Evolutionary conservation across 176 grass and related monocot genomes (phyloP).

Genomic region (Tillandsia fasciculata): DNA sequence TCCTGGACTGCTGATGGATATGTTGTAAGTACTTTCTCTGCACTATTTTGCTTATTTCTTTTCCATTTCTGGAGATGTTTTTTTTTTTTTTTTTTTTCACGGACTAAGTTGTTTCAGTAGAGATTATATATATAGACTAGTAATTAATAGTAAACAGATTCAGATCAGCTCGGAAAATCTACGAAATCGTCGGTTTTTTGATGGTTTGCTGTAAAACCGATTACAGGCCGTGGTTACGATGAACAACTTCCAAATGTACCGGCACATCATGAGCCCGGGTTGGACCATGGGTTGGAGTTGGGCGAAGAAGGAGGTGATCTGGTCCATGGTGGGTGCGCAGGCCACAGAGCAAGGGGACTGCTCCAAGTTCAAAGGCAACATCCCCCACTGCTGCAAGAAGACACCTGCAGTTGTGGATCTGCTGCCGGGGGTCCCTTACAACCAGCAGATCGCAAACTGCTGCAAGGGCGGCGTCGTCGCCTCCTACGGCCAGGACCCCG

Average conservation of each 20-base stretch:
- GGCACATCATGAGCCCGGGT: slow-evolving; percentile 62
- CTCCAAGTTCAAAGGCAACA: slow-evolving; percentile 83
- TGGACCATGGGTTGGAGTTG: slow-evolving; percentile 82
- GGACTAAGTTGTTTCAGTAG: too few relatives aligned
- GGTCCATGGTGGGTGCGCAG: slow-evolving; percentile 92
- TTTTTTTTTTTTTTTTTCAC: not conserved
- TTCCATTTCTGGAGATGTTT: not conserved
- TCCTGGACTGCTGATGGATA: slow-evolving; percentile 97
- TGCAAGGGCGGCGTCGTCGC: slow-evolving; percentile 82
- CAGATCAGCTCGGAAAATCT: too few relatives aligned
- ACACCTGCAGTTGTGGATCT: slow-evolving; percentile 66
- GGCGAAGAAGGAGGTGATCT: slow-evolving; percentile 98
- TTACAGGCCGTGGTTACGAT: slow-evolving; percentile 66
- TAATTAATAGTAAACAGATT: too few relatives aligned
- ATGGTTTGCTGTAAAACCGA: not conserved
- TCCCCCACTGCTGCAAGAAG: slow-evolving; percentile 77
- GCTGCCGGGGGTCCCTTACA: slow-evolving; percentile 90
- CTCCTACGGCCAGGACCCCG: slow-evolving; percentile 66
- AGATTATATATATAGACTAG: too few relatives aligned
- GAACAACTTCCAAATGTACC: slow-evolving; percentile 91
- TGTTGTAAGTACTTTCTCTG: slow-evolving; percentile 46
- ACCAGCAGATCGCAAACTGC: slow-evolving; percentile 98
- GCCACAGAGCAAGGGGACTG: slow-evolving; percentile 87
- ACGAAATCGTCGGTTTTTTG: too few relatives aligned
- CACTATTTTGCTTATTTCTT: not conserved